Conservation (phyloP, 148 eudicot genomes). For the Silene conica region DNA sequence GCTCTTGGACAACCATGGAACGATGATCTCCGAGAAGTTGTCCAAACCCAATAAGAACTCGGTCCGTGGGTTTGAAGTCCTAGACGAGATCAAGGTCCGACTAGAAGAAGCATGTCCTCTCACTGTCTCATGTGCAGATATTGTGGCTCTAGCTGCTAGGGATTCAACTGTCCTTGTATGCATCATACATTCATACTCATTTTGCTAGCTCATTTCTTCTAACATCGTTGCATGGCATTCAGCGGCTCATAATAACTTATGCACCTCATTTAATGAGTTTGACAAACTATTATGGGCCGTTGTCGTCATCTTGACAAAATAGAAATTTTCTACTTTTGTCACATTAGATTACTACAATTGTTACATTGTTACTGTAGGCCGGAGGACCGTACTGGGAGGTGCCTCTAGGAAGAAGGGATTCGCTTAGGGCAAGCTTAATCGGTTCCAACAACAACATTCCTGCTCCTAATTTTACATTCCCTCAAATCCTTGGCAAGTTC, state of each 20-base stretch:
- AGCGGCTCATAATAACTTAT: no score
- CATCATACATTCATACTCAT: not conserved
- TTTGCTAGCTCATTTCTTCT: not conserved
- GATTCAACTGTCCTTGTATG: slow-evolving; percentile 47
- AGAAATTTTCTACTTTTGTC: no score
- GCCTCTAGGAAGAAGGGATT: slow-evolving; percentile 80
- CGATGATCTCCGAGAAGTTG: slow-evolving; percentile 40
- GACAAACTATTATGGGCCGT: no score
- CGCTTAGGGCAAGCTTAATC: slow-evolving; percentile 61
- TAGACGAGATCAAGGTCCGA: slow-evolving; percentile 46
- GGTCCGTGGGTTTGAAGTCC: slow-evolving; percentile 44
- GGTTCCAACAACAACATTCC: slow-evolving; percentile 83
- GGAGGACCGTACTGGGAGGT: slow-evolving; percentile 92
- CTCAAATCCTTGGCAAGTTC: slow-evolving; percentile 69
- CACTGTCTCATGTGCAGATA: slow-evolving; percentile 59
- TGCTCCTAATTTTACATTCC: slow-evolving; percentile 81
- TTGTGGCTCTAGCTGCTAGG: slow-evolving; percentile 41
- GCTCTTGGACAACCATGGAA: slow-evolving; percentile 38
- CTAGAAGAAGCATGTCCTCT: slow-evolving; percentile 48
- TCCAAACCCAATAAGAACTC: slow-evolving; percentile 45
- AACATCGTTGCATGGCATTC: no score
- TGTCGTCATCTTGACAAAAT: no score
- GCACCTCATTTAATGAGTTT: no score
- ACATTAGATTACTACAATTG: not conserved
- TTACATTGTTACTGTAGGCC: slow-evolving; percentile 14